These are phyloP conservation scores for Tricholoma furcatifolium DNA, from an alignment of 768 basidiomycete species.

Conservation along the genomic window DNA sequence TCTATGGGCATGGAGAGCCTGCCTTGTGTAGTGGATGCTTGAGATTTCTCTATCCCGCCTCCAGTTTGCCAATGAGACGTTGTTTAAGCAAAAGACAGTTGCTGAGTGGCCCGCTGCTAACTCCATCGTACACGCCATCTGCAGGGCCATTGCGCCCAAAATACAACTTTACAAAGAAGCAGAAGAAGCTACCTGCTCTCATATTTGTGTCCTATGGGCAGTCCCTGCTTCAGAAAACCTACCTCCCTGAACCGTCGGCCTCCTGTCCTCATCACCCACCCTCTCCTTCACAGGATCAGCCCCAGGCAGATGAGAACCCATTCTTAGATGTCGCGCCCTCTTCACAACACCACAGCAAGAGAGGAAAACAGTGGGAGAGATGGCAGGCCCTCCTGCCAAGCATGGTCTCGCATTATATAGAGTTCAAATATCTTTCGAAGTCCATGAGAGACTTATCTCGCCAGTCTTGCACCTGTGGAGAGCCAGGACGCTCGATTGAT, in stretches of 20 bases:
- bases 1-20: no score
- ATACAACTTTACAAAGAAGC: background rate
- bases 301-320: background rate
- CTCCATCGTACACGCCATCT: background rate
- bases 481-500: background rate
- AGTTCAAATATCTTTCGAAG: background rate
- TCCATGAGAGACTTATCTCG: background rate
- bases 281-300: background rate
- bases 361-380: slow-evolving; percentile 4
- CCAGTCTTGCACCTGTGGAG: background rate
- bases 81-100: no score
- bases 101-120: no score
- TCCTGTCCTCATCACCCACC: no score
- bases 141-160: background rate
- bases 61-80: no score
- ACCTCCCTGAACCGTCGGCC: background rate
- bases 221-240: background rate
- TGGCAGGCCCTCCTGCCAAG: slow-evolving; percentile 1
- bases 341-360: background rate
- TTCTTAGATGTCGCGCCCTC: background rate
- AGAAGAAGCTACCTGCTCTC: background rate
- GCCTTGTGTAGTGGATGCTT: no score
- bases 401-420: background rate
- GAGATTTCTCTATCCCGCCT: no score
- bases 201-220: slow-evolving; percentile 1